A percentile compares a stretch with the other conserved stretches of the same genome.
Evolutionary conservation across 2,329 filamentous ascomycete species (phyloP).

Genomic region (Aspergillus aculeatinus): DNA sequence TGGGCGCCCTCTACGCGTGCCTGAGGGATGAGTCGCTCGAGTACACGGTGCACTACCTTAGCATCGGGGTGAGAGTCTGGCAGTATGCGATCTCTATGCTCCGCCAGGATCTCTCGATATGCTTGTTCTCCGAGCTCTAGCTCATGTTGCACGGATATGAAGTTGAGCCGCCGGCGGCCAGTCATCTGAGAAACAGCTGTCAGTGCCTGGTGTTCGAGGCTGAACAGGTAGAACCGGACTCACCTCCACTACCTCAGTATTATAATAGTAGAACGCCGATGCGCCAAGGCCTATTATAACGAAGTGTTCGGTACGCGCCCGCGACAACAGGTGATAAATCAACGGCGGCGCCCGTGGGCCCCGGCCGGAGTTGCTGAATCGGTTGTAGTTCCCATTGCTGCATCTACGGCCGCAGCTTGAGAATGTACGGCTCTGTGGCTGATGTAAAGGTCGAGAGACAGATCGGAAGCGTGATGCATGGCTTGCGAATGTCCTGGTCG

Average conservation of each 20-base stretch:
- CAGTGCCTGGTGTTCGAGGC: background rate
- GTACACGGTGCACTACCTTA: slow-evolving; percentile 51
- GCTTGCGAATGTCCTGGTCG: background rate
- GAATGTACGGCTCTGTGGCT: slow-evolving; percentile 9
- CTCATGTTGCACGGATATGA: slow-evolving; percentile 50
- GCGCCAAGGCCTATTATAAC: slow-evolving; percentile 42
- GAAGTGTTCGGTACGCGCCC: slow-evolving; percentile 25
- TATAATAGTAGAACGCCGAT: slow-evolving; percentile 54
- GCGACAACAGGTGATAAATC: background rate
- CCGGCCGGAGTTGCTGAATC: slow-evolving; percentile 15
- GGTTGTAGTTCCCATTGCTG: slow-evolving; percentile 18
- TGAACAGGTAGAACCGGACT: slow-evolving; percentile 10
- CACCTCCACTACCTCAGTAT: slow-evolving; percentile 57
- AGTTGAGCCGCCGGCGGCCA: slow-evolving; percentile 59
- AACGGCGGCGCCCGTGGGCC: slow-evolving; percentile 15
- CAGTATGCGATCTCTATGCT: slow-evolving; percentile 50
- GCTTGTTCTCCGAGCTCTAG: slow-evolving; percentile 42
- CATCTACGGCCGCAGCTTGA: slow-evolving; percentile 10
- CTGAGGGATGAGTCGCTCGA: slow-evolving; percentile 55
- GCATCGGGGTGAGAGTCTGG: slow-evolving; percentile 51
- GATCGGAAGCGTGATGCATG: background rate
- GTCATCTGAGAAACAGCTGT: slow-evolving; percentile 41
- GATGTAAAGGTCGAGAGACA: background rate
- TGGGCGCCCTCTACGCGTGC: slow-evolving; percentile 44
- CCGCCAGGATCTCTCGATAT: slow-evolving; percentile 50